A percentile compares a stretch with the other conserved stretches of the same genome.
Evolutionary conservation across 1,284 basidiomycete species (phyloP).

Genomic region (Cutaneotrichosporon cutaneum): DNA sequence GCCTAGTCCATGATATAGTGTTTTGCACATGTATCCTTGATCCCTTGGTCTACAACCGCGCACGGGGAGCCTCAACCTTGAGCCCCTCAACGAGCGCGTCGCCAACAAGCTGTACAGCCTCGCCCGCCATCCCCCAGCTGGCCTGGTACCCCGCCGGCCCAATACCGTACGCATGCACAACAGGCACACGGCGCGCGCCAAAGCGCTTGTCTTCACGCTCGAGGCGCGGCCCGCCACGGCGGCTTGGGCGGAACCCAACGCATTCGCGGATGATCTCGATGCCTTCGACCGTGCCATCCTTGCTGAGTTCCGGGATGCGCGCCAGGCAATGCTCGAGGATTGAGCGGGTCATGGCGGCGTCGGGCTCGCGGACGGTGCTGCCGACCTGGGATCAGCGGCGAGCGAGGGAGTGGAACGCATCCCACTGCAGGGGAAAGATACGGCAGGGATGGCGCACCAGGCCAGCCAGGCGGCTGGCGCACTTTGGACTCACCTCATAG

Average conservation of each 20-base stretch:
- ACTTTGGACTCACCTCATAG: slow-evolving; percentile 20
- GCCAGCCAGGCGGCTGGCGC: no score
- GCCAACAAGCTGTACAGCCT: slow-evolving; percentile 33
- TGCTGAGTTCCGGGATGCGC: slow-evolving; percentile 23
- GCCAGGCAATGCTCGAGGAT: slow-evolving; percentile 27
- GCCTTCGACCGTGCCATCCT: slow-evolving; percentile 22
- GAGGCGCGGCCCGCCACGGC: slow-evolving; percentile 22
- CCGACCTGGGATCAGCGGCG: slow-evolving; percentile 13
- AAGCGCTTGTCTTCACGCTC: slow-evolving; percentile 19
- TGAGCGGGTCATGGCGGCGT: slow-evolving; percentile 16
- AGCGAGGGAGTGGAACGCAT: background rate
- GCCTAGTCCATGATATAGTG: background rate
- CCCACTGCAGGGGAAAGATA: no score
- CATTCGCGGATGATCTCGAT: slow-evolving; percentile 27
- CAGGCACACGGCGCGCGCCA: slow-evolving; percentile 10
- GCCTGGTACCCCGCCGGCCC: slow-evolving; percentile 46
- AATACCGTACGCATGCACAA: slow-evolving; percentile 35
- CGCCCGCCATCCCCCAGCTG: slow-evolving; percentile 39
- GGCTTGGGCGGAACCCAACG: slow-evolving; percentile 27
- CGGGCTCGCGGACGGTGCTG: slow-evolving; percentile 15
- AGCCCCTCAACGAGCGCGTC: slow-evolving; percentile 10
- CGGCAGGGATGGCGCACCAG: no score
- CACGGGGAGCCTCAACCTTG: background rate
- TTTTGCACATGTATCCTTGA: background rate
- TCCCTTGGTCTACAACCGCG: background rate